A percentile compares a stretch with the other conserved stretches of the same genome.
Conservation (phyloP, 345 rosid species). For the Gossypioides kirkii region DNA sequence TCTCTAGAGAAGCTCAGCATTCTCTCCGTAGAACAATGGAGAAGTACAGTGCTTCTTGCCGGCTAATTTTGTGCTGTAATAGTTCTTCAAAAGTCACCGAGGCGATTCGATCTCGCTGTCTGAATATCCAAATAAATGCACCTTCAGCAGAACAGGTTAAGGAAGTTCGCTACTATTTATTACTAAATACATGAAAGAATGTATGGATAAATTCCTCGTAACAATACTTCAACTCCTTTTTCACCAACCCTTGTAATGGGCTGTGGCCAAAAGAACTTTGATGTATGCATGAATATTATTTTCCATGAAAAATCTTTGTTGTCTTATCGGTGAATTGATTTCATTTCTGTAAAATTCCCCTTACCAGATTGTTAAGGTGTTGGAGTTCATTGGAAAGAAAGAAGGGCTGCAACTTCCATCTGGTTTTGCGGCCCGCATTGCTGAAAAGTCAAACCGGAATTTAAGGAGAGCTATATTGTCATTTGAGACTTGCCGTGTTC, state of each 20-base stretch:
- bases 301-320: neutral
- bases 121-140: slow-evolving; percentile 79
- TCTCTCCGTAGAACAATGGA: slow-evolving; percentile 98
- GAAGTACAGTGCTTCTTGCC: slow-evolving; percentile 87
- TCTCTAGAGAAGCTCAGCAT: slow-evolving; percentile 98
- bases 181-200: neutral
- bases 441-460: slow-evolving; percentile 83
- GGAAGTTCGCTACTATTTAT: slow-evolving; percentile 9
- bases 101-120: slow-evolving; percentile 96
- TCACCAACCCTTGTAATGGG: neutral
- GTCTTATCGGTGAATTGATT: neutral
- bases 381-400: slow-evolving; percentile 83
- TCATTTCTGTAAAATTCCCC: slow-evolving; percentile 5
- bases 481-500: slow-evolving; percentile 89
- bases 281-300: neutral
- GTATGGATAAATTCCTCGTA: neutral
- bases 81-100: slow-evolving; percentile 95
- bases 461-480: slow-evolving; percentile 82
- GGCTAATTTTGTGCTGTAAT: slow-evolving; percentile 88
- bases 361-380: slow-evolving; percentile 63
- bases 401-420: slow-evolving; percentile 62
- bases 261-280: neutral
- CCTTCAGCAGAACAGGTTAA: slow-evolving; percentile 88
- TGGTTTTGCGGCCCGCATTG: slow-evolving; percentile 76
- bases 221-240: neutral